phyloP scores from a whole-genome alignment of 1,284 basidiomycete species.

The Golubevia pallescens region DNA sequence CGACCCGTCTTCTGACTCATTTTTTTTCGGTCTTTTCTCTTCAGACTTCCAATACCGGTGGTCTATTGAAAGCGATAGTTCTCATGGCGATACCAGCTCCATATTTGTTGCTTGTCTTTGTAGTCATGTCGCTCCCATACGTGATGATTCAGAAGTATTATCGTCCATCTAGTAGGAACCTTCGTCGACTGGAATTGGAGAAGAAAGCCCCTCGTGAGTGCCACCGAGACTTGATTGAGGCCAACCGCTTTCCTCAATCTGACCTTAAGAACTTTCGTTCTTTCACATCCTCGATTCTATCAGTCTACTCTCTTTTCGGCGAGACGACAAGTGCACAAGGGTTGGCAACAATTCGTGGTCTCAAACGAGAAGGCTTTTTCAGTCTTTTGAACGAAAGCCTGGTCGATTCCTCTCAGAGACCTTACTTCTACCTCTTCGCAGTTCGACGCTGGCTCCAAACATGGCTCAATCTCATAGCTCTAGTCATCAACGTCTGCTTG shows the following conservation, averaged over 20 bases:
- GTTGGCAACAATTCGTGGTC: constrained; percentile 34
- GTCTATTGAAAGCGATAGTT: constrained; percentile 13
- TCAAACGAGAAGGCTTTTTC: constrained; percentile 17
- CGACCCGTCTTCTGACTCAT: no score
- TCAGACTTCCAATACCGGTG: no score
- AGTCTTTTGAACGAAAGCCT: constrained; percentile 15
- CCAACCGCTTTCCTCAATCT: no score
- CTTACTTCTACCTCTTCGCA: constrained; percentile 30
- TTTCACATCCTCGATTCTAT: no score
- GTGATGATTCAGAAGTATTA: constrained; percentile 27
- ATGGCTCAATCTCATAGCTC: constrained; percentile 24
- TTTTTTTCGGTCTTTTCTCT: constrained; percentile 11
- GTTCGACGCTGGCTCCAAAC: constrained; percentile 44
- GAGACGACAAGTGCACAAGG: constrained; percentile 34
- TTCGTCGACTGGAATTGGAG: constrained; percentile 39
- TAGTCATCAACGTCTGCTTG: constrained; percentile 29
- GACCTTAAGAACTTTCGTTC: no score
- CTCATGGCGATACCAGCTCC: constrained; percentile 36
- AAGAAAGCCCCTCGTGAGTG: constrained; percentile 19
- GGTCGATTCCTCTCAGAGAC: constrained; percentile 28
- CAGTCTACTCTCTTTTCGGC: constrained; percentile 29
- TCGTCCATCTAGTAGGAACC: constrained; percentile 30
- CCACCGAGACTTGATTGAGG: no score
- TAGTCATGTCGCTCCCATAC: constrained; percentile 11
- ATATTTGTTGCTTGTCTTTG: constrained; percentile 16